Conservation (phyloP, 2,329 filamentous ascomycete species). For the Cryphonectria nitschkei region DNA sequence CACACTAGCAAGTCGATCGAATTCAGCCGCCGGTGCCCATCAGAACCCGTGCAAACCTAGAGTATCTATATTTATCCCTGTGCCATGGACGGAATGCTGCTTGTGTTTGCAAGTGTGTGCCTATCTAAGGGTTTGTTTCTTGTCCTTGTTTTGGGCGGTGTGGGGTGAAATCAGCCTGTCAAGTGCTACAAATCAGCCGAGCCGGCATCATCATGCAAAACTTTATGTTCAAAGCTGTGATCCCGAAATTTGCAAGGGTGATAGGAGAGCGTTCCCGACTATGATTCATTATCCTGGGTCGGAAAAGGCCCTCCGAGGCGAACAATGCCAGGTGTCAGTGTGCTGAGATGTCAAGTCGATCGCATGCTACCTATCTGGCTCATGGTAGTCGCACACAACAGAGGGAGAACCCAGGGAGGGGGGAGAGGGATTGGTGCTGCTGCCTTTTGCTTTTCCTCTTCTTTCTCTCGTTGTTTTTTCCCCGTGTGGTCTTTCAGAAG, state of each 20-base stretch:
- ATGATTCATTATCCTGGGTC: neutral
- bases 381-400: neutral
- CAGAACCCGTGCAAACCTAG: neutral
- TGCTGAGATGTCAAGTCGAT: neutral
- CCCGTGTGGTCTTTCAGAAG: neutral
- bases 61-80: neutral
- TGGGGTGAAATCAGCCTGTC: constrained; percentile 36
- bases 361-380: neutral
- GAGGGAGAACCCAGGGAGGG: neutral
- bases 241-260: neutral
- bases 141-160: constrained; percentile 32
- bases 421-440: neutral
- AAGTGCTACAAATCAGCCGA: constrained; percentile 34
- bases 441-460: neutral
- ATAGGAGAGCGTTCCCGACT: neutral
- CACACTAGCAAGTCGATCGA: too few species aligned
- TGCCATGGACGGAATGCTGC: neutral
- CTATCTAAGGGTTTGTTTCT: neutral
- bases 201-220: constrained; percentile 16
- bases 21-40: too few species aligned
- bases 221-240: neutral
- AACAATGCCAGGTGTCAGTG: neutral
- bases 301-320: neutral
- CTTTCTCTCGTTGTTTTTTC: too few species aligned
- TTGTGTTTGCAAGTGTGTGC: neutral